A percentile compares a stretch with the other conserved stretches of the same genome.
phyloP scores from a whole-genome alignment of 768 basidiomycete genomes.

The Pulveroboletus frians region DNA sequence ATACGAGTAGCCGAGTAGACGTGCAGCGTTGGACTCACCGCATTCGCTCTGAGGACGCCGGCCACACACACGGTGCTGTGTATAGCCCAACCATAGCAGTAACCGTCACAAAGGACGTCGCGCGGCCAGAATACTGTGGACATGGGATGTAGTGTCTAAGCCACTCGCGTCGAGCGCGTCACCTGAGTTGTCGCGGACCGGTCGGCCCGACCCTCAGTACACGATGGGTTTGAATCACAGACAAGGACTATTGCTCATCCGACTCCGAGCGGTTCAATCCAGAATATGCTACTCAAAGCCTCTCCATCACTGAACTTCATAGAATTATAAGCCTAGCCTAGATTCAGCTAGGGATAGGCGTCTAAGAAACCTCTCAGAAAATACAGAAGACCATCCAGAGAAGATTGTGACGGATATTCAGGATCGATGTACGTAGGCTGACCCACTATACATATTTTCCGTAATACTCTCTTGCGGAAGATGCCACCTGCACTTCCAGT shows the following conservation, averaged over 20 bases:
- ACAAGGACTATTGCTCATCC: background rate
- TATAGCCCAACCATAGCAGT: constrained; percentile 55
- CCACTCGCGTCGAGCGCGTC: background rate
- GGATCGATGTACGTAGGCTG: background rate
- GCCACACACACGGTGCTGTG: constrained; percentile 45
- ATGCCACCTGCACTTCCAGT: constrained; percentile 14
- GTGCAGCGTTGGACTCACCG: constrained; percentile 25
- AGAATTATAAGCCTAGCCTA: background rate
- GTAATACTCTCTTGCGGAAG: constrained; percentile 35
- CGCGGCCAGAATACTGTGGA: constrained; percentile 54
- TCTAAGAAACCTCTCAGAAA: background rate
- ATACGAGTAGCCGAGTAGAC: background rate
- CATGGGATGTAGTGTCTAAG: constrained; percentile 17
- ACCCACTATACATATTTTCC: constrained; percentile 19
- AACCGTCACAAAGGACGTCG: constrained; percentile 42
- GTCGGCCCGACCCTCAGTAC: constrained; percentile 5
- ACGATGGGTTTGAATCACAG: background rate
- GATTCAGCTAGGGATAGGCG: background rate
- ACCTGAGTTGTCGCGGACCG: constrained; percentile 1
- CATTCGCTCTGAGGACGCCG: constrained; percentile 38
- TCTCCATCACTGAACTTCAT: background rate
- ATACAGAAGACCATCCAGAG: background rate
- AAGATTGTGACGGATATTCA: background rate
- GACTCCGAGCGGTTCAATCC: background rate
- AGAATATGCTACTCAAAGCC: background rate